Evolutionary conservation across 805 yeast species (phyloP).

Genomic region (Zygosaccharomyces gambellarensis): DNA sequence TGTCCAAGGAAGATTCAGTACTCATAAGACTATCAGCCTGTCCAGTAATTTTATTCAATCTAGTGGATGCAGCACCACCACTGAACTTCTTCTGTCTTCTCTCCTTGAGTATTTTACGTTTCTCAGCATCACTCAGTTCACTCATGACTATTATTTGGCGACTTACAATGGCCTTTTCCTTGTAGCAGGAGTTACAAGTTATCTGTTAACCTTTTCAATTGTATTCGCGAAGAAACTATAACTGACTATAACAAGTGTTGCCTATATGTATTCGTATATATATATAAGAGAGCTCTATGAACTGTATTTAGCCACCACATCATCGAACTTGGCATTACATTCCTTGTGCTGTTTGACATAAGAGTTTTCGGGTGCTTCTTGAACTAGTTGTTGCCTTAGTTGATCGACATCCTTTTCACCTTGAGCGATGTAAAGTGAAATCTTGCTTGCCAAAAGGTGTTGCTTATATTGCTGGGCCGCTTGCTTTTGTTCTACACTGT

Average conservation of each 20-base stretch:
- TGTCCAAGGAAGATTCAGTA: constrained; percentile 32
- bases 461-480: constrained; percentile 33
- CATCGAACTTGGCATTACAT: constrained; percentile 62
- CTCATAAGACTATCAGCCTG: constrained; percentile 36
- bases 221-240: background rate
- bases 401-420: constrained; percentile 41
- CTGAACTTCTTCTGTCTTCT: constrained; percentile 61
- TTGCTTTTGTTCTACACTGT: constrained; percentile 31
- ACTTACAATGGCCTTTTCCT: background rate
- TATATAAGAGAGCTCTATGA: constrained; percentile 7
- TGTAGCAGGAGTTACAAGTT: background rate
- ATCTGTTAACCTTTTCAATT: background rate
- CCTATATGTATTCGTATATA: background rate
- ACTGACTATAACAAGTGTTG: background rate
- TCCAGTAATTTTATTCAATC: constrained; percentile 49
- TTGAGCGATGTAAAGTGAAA: constrained; percentile 55
- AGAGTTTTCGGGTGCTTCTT: constrained; percentile 52
- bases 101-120: constrained; percentile 53
- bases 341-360: constrained; percentile 54
- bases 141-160: constrained; percentile 4
- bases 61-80: constrained; percentile 48
- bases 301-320: constrained; percentile 57
- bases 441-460: constrained; percentile 59
- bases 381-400: constrained; percentile 43
- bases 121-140: constrained; percentile 47